These are phyloP conservation scores for Colletotrichum spinosum DNA, from an alignment of 2,329 filamentous ascomycete genomes.

Conservation along the genomic window DNA sequence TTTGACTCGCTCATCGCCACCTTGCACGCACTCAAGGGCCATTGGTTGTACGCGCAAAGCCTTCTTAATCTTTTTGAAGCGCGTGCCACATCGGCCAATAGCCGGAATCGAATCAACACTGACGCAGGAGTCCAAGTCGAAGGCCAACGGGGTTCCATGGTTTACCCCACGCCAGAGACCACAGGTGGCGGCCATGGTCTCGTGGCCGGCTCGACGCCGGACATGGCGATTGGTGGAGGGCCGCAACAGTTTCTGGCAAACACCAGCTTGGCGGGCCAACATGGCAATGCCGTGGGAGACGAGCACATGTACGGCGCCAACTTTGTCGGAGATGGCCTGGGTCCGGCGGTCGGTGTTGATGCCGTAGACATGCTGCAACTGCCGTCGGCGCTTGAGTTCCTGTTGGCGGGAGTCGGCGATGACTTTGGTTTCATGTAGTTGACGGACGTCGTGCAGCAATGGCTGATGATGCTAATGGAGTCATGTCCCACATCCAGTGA, in stretches of 20 bases:
- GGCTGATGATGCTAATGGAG: too few species aligned
- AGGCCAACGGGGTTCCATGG: too few species aligned
- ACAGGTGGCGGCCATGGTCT: too few species aligned
- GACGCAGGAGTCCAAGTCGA: too few species aligned
- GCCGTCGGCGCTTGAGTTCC: slow-evolving; percentile 46
- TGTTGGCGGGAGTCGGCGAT: slow-evolving; percentile 44
- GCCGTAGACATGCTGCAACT: slow-evolving; percentile 42
- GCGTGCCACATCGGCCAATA: too few species aligned
- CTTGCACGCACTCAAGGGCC: slow-evolving; percentile 42
- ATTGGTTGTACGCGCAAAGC: slow-evolving; percentile 49
- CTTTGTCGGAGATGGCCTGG: slow-evolving; percentile 25
- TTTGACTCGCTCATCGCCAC: slow-evolving; percentile 46
- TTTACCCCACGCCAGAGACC: too few species aligned
- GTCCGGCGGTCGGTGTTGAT: slow-evolving; percentile 31
- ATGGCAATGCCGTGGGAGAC: neutral
- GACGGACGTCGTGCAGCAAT: neutral
- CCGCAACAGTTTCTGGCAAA: too few species aligned
- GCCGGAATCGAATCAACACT: too few species aligned
- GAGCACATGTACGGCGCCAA: neutral
- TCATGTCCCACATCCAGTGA: too few species aligned
- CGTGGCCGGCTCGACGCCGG: too few species aligned
- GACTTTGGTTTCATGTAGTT: slow-evolving; percentile 24
- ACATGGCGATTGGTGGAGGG: too few species aligned
- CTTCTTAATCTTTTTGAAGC: slow-evolving; percentile 45
- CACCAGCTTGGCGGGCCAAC: neutral